phyloP scores from a whole-genome alignment of 768 basidiomycete species.

The Lentinula lateritia region DNA sequence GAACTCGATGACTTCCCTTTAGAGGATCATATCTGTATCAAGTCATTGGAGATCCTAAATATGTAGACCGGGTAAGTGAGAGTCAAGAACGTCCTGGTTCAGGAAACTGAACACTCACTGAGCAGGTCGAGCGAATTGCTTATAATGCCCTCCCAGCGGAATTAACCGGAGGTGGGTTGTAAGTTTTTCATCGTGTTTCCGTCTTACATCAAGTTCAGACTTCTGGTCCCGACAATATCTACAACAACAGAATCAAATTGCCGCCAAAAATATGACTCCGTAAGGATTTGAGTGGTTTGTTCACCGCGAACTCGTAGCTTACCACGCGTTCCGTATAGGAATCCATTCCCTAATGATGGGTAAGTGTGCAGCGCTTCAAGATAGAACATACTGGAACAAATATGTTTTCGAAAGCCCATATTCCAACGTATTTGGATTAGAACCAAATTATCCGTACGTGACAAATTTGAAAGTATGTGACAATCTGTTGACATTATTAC shows the following conservation, averaged over 20 bases:
- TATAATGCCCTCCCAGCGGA: constrained; percentile 48
- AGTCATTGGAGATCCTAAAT: constrained; percentile 49
- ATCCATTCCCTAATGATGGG: constrained; percentile 51
- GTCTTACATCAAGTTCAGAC: constrained; percentile 22
- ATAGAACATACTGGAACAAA: background rate
- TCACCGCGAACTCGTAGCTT: background rate
- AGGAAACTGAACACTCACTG: background rate
- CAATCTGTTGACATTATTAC: background rate
- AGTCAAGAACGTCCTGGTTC: background rate
- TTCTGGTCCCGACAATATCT: constrained; percentile 59
- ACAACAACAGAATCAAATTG: constrained; percentile 55
- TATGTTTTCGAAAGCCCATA: constrained; percentile 26
- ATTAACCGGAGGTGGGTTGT: constrained; percentile 35
- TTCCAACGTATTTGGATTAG: constrained; percentile 45
- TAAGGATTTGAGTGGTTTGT: constrained; percentile 10
- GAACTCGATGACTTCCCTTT: background rate
- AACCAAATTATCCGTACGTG: constrained; percentile 43
- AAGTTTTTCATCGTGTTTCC: background rate
- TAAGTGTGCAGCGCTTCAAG: constrained; percentile 14
- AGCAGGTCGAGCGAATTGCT: constrained; percentile 38
- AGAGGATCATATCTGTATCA: constrained; percentile 54
- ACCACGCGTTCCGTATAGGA: constrained; percentile 21
- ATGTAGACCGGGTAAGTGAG: constrained; percentile 35
- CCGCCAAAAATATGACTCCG: constrained; percentile 50
- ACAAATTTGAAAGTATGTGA: background rate